phyloP scores from a whole-genome alignment of 371 early-diverging fungal species.

The Apophysomyces variabilis region DNA sequence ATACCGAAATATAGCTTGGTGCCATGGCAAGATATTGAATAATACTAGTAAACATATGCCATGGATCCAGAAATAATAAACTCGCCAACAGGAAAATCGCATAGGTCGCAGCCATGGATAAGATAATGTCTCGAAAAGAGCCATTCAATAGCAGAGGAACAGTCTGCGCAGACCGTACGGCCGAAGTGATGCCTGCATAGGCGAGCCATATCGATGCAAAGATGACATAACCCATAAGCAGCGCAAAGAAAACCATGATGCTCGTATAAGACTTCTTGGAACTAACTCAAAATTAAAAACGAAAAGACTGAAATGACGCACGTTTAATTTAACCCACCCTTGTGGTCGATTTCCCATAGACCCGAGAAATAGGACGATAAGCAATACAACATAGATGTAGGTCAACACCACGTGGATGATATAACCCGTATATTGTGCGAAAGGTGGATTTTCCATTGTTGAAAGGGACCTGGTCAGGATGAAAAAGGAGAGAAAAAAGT shows the following conservation, averaged over 20 bases:
- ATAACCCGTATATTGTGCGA: slow-evolving; percentile 28
- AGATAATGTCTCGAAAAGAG: slow-evolving; percentile 82
- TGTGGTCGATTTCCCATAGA: slow-evolving; percentile 86
- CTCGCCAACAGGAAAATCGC: slow-evolving; percentile 81
- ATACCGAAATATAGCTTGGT: slow-evolving; percentile 84
- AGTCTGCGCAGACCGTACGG: slow-evolving; percentile 9
- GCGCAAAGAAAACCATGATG: slow-evolving; percentile 58
- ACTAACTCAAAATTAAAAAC: slow-evolving; percentile 12
- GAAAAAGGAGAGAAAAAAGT: slow-evolving; percentile 83
- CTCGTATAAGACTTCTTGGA: slow-evolving; percentile 45
- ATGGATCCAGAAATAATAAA: slow-evolving; percentile 85
- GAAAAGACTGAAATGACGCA: background rate
- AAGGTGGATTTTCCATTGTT: slow-evolving; percentile 36
- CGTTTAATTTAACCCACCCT: slow-evolving; percentile 40
- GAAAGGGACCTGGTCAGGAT: slow-evolving; percentile 60
- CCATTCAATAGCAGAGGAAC: slow-evolving; percentile 38
- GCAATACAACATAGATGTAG: slow-evolving; percentile 58
- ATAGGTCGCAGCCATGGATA: slow-evolving; percentile 83
- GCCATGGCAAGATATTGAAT: slow-evolving; percentile 86
- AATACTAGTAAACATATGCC: slow-evolving; percentile 94
- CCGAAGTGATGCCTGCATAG: slow-evolving; percentile 27
- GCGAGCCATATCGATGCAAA: slow-evolving; percentile 56
- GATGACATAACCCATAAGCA: slow-evolving; percentile 61
- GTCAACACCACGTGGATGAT: slow-evolving; percentile 46
- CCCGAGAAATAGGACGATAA: slow-evolving; percentile 66